Conservation (phyloP, 495 filamentous ascomycete species). For the Lasiosphaeria miniovina region DNA sequence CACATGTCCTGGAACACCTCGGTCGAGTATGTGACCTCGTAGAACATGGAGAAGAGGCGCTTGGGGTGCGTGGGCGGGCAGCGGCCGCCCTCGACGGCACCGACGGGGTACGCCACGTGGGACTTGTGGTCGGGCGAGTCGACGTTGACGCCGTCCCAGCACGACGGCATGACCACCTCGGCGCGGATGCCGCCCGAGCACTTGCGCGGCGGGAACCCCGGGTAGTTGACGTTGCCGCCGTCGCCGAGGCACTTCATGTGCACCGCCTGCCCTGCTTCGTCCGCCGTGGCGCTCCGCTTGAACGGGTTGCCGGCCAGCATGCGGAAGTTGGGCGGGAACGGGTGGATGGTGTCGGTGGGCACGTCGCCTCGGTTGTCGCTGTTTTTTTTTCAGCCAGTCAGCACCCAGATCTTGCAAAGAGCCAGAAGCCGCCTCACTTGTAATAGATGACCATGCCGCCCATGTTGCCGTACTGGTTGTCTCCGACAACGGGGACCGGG, state of each 20-base stretch:
- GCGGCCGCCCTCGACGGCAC: constrained; percentile 23
- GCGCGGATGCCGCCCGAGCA: constrained; percentile 44
- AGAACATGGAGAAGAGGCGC: constrained; percentile 41
- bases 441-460: constrained; percentile 48
- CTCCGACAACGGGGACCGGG: constrained; percentile 41
- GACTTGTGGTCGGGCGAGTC: constrained; percentile 52
- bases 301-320: constrained; percentile 46
- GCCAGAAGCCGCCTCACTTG: constrained; percentile 33
- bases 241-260: constrained; percentile 13
- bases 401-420: constrained; percentile 25
- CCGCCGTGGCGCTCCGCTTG: constrained; percentile 20
- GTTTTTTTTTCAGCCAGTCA: background rate
- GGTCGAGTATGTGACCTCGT: constrained; percentile 44
- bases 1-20: constrained; percentile 41
- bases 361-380: constrained; percentile 3
- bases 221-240: constrained; percentile 39
- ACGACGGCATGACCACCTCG: constrained; percentile 47
- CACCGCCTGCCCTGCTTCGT: constrained; percentile 7
- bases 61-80: constrained; percentile 46
- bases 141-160: constrained; percentile 54
- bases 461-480: constrained; percentile 36
- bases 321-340: constrained; percentile 43
- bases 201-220: constrained; percentile 20
- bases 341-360: constrained; percentile 39
- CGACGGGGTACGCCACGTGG: constrained; percentile 41